Percentiles rank a stretch among this genome's conserved stretches.
phyloP scores from a whole-genome alignment of 192 early-diverging fungal species.

The Physocladia obscura region DNA sequence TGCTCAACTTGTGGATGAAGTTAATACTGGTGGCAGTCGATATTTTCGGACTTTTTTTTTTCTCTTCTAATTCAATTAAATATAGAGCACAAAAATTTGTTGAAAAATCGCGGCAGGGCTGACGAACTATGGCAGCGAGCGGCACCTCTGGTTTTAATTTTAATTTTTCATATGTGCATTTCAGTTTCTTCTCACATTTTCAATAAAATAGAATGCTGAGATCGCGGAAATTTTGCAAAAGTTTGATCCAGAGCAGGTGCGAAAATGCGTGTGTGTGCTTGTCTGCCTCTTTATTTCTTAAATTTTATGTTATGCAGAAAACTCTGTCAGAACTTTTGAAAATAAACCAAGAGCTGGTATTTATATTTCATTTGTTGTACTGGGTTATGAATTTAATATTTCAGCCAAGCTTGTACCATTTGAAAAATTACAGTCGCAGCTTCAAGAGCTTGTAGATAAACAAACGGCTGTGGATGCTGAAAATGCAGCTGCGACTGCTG shows the following conservation, averaged over 20 bases:
- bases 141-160: constrained; percentile 8
- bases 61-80: not conserved
- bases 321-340: constrained; percentile 1
- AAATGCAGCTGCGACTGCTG: not conserved
- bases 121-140: not conserved
- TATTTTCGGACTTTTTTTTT: not conserved
- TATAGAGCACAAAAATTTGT: constrained; percentile 4
- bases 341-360: constrained; percentile 14
- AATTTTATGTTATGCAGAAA: too few species aligned
- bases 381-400: too few species aligned
- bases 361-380: not conserved
- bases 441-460: too few species aligned
- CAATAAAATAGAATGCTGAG: not conserved
- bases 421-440: too few species aligned
- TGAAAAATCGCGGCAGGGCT: not conserved
- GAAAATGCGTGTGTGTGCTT: not conserved
- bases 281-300: too few species aligned
- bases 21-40: constrained; percentile 3
- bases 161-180: not conserved
- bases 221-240: not conserved
- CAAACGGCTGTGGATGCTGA: not conserved
- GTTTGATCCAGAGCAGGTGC: constrained; percentile 22
- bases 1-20: constrained; percentile 10
- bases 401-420: too few species aligned
- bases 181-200: not conserved